Evolutionary conservation across 2,329 filamentous ascomycete species (phyloP), one percentile per base, ranked within the genome.

Genomic region (Colletotrichum costaricense): DNA sequence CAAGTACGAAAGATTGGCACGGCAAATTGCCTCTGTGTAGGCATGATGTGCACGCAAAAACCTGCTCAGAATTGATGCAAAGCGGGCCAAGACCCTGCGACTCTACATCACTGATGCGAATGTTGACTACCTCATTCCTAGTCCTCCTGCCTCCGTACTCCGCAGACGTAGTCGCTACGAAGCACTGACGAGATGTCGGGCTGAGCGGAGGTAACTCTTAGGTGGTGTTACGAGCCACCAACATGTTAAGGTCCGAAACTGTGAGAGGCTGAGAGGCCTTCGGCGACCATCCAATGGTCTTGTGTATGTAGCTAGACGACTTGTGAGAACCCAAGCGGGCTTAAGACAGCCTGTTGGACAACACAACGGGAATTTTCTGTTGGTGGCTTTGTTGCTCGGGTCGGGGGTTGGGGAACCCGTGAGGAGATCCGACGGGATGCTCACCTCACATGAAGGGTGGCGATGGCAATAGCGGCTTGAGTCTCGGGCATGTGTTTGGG

Each of bases 51-150:
- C 46, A 49, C 46, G 55, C 12, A 26, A 62, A 58, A 71, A 67
- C 46, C 56, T 71, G 69, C 26, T 57, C 22, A 59, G n/a, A 35
- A 22, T 49, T 63, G 67, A 67, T 35, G 26, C 56, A 58, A 46
- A 22, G 46, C 60, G 56, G 68, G 63, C 56, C 63, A 62, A 49
- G 30, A 22, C 28, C 22, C 24, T 49, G 42, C 42, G 42, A 49
- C 42, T 22, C 42, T 49, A 8, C 42, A 49, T 49, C 42, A 22
- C 42, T 19, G 42, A 49, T 19, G 16, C 19, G 19, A 49, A 49
- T 19, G 19, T 7, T n/a, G 42, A 49, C 42, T 5, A 49, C 8
- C 19, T 49, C 16, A 49, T 49, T n/a, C 42, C 42, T 22, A 22
- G 42, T 49, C 11, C 54, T 16, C 30, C 26, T 64, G 60, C 11